Evolutionary conservation across 352 stramenopile genomes (phyloP), one percentile per base, ranked within the genome.

Genomic region (Globisporangium okanoganense): DNA sequence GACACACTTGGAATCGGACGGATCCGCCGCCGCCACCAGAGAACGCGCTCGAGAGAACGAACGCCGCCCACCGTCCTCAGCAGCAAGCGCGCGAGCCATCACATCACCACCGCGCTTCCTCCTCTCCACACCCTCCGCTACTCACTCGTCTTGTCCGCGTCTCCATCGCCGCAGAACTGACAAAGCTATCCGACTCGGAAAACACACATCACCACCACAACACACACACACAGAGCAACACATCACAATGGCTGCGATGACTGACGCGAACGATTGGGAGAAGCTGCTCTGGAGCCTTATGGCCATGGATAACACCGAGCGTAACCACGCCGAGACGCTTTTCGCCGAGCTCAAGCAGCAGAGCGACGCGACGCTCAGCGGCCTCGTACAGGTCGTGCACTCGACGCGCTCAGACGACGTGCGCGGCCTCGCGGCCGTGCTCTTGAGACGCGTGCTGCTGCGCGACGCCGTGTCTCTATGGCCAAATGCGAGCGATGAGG

Each of bases 381-480:
- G 75, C 0, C 73, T 93, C 25, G 66, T 87, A 50, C 64, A 68
- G 31, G 70, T 93, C 22, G 65, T 90, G 29, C 81, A 90, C 67
- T 87, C 81, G 35, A 14, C 47, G 31, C 71, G 72, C 29, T 69
- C 74, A 24, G 83, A 92, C 57, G 82, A 92, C 60, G 72, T 93
- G 14, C 85, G 85, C 33, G 77, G 77, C 0, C 62, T 95, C 52
- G 82, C 83, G 31, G 83, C 85, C 31, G 82, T 95, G 41, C 71
- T 95, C 16, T 61, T 95, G 52, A 78, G 83, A 2, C 81, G 83
- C 58, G 84, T 93, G 56, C 58, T 95, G 58, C 67, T 95, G 18
- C 82, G 79, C 4, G 85, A 95, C 62, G 73, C 82, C 10, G 81
- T 92, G 35, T 92, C 81, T 44, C 73, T 94, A 7, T 94, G 85